Conservation (phyloP, 768 basidiomycete genomes). For the Podaxis carcinomalis region DNA sequence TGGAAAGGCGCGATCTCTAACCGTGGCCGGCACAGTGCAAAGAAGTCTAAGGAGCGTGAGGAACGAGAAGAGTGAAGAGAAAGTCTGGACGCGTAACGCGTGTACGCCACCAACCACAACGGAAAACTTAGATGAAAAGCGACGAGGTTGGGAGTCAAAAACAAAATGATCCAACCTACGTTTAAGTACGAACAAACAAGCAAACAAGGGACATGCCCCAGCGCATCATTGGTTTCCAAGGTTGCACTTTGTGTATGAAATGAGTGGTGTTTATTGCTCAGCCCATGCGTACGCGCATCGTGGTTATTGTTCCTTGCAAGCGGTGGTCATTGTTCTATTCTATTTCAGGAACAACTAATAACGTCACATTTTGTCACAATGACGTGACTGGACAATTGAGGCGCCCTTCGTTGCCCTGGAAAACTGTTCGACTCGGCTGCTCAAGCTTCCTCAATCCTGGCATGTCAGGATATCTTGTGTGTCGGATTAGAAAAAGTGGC, state of each 20-base stretch:
- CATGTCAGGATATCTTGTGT: no score
- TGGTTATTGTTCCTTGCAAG: constrained; percentile 2
- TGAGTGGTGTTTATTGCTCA: not conserved
- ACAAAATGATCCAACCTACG: not conserved
- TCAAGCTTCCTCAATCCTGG: no score
- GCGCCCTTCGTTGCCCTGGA: not conserved
- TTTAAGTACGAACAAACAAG: not conserved
- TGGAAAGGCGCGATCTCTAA: not conserved
- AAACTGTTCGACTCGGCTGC: not conserved
- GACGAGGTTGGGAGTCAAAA: not conserved
- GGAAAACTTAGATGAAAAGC: not conserved
- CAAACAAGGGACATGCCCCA: not conserved
- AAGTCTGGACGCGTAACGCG: not conserved
- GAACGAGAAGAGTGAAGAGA: not conserved
- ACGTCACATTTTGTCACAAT: not conserved
- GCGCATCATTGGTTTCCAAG: not conserved
- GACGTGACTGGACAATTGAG: not conserved
- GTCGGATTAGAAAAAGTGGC: no score
- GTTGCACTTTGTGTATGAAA: not conserved
- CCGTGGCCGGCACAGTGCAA: constrained; percentile 5
- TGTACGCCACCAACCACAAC: not conserved
- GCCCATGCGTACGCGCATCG: not conserved
- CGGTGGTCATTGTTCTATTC: not conserved
- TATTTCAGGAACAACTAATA: constrained; percentile 2
- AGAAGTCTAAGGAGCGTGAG: constrained; percentile 1